Conservation (phyloP, 495 filamentous ascomycete species). For the Penicillium longicatenatum region DNA sequence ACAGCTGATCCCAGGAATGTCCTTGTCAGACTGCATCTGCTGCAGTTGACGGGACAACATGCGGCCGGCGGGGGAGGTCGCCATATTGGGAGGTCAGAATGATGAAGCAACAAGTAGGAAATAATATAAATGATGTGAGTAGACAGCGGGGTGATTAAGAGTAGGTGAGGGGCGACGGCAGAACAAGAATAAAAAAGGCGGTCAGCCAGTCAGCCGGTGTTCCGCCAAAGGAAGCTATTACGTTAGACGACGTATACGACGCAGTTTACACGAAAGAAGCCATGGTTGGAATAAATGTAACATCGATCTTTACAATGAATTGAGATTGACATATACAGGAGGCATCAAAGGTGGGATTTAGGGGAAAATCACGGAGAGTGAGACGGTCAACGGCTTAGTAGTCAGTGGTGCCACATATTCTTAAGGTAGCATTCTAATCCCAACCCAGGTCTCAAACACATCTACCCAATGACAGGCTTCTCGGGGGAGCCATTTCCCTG, state of each 20-base stretch:
- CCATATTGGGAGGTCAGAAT: constrained; percentile 36
- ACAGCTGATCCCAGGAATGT: constrained; percentile 91
- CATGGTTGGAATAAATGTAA: not conserved
- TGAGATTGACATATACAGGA: too few relatives aligned
- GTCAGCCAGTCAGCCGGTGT: not conserved
- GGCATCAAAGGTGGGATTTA: too few relatives aligned
- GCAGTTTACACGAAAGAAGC: too few relatives aligned
- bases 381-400: not conserved
- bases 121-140: not conserved
- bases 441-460: not conserved
- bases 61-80: constrained; percentile 62
- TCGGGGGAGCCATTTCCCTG: not conserved
- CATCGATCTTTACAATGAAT: too few relatives aligned
- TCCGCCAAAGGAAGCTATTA: too few relatives aligned
- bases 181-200: not conserved
- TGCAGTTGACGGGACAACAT: constrained; percentile 85
- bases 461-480: not conserved
- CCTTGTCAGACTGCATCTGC: constrained; percentile 88
- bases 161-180: not conserved
- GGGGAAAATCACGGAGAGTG: too few relatives aligned
- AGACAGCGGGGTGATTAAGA: not conserved
- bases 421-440: not conserved
- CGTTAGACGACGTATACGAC: too few relatives aligned
- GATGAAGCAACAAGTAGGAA: constrained; percentile 2
- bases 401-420: not conserved